Percentiles rank a stretch among this genome's conserved stretches.
These are phyloP conservation scores for Metschnikowia shivogae DNA, from an alignment of 805 yeast genomes.

Conservation along the genomic window DNA sequence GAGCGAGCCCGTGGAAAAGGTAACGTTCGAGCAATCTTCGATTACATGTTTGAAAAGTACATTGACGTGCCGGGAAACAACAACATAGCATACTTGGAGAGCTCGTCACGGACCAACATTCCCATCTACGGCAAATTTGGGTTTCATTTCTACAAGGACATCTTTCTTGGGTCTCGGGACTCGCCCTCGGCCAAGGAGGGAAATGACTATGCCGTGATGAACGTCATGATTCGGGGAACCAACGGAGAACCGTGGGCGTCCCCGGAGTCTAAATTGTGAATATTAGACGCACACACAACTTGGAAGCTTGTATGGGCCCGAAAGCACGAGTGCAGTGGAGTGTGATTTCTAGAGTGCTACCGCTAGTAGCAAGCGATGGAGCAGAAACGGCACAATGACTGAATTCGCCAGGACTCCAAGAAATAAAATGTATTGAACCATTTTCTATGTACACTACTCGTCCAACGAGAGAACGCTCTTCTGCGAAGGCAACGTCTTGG, in stretches of 20 bases:
- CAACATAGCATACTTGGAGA: conserved; percentile 47
- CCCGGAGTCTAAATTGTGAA: conserved; percentile 12
- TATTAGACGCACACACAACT: neutral
- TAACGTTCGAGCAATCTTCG: conserved; percentile 47
- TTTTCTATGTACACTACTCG: conserved; percentile 24
- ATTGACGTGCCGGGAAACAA: conserved; percentile 37
- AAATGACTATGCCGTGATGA: conserved; percentile 38
- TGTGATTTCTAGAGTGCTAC: no score
- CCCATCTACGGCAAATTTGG: conserved; percentile 54
- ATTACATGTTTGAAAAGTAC: conserved; percentile 43
- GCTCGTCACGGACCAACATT: conserved; percentile 42
- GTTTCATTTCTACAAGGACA: conserved; percentile 46
- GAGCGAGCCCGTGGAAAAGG: conserved; percentile 52
- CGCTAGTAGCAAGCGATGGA: no score
- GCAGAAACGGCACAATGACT: neutral
- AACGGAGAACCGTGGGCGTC: conserved; percentile 31
- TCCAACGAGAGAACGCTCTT: conserved; percentile 42
- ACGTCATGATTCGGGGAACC: conserved; percentile 40
- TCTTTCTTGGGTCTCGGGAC: conserved; percentile 37
- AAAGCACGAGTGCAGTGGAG: no score
- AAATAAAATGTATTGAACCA: neutral
- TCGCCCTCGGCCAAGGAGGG: conserved; percentile 29
- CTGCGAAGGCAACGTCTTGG: conserved; percentile 56
- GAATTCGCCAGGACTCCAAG: neutral
- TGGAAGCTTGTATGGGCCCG: no score